Evolutionary conservation across 2,329 filamentous ascomycete species (phyloP).

Genomic region (Xylariales sp.): DNA sequence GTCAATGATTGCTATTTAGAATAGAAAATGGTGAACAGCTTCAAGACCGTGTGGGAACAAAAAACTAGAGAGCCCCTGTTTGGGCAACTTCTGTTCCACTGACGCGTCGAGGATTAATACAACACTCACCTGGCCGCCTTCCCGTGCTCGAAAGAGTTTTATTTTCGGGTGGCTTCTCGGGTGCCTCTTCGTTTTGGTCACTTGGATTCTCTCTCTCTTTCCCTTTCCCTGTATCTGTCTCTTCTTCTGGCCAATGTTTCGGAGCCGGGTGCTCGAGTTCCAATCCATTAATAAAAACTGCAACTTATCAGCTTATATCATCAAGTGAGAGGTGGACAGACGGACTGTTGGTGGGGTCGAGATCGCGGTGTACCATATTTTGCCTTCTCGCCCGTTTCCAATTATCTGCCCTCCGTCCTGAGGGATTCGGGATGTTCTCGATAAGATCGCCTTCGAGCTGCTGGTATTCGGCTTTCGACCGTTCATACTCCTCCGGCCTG

Average conservation of each 20-base stretch:
- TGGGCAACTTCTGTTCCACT: too few species aligned
- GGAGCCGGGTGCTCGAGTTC: conserved; percentile 22
- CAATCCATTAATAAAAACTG: conserved; percentile 40
- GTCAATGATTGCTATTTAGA: too few species aligned
- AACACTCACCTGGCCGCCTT: conserved; percentile 9
- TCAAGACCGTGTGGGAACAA: too few species aligned
- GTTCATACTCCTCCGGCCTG: neutral
- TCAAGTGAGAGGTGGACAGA: neutral
- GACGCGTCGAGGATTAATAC: too few species aligned
- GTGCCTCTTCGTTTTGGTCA: too few species aligned
- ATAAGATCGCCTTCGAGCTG: conserved; percentile 32
- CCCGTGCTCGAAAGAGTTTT: neutral
- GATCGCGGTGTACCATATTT: conserved; percentile 44
- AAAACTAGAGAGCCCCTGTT: too few species aligned
- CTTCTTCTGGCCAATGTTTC: conserved; percentile 11
- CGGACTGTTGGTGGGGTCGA: conserved; percentile 44
- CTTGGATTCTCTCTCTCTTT: neutral
- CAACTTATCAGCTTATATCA: neutral
- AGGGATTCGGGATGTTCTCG: conserved; percentile 32
- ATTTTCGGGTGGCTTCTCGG: too few species aligned
- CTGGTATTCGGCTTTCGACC: neutral
- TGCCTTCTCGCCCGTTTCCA: conserved; percentile 39
- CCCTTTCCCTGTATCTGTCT: too few species aligned
- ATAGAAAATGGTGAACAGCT: too few species aligned
- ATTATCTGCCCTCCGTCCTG: neutral